Conservation (phyloP, 768 basidiomycete genomes). For the Suillus americanus region DNA sequence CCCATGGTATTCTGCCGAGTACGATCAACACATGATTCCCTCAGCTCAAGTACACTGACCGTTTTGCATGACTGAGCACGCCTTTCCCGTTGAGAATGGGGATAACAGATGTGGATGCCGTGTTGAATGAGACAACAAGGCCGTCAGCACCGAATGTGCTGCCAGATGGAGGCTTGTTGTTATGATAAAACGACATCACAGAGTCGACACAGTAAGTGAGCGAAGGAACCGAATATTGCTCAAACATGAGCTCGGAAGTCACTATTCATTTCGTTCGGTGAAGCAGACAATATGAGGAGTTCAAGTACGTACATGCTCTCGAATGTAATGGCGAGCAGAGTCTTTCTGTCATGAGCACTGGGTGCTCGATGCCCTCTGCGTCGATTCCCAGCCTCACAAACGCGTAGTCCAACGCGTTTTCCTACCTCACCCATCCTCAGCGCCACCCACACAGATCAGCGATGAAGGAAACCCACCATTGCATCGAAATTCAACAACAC, state of each 20-base stretch:
- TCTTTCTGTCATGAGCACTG: conserved; percentile 91
- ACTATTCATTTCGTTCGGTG: conserved; percentile 45
- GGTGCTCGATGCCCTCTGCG: conserved; percentile 73
- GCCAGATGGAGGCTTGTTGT: conserved; percentile 44
- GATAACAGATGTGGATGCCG: conserved; percentile 87
- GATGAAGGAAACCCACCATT: conserved; percentile 60
- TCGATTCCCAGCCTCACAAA: conserved; percentile 87
- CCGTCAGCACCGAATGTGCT: conserved; percentile 63
- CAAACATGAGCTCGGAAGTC: conserved; percentile 95
- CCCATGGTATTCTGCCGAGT: conserved; percentile 87
- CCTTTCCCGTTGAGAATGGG: conserved; percentile 84
- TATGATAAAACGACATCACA: conserved; percentile 90
- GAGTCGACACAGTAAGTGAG: conserved; percentile 88
- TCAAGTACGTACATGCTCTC: conserved; percentile 62
- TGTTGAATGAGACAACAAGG: conserved; percentile 87
- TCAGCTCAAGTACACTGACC: conserved; percentile 45
- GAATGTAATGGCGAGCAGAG: conserved; percentile 88
- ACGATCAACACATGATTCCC: background rate
- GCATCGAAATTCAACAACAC: conserved; percentile 90
- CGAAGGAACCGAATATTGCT: conserved; percentile 84
- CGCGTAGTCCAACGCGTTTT: conserved; percentile 90
- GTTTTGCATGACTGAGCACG: conserved; percentile 80
- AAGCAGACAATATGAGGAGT: background rate
- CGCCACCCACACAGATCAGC: conserved; percentile 2
- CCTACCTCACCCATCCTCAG: conserved; percentile 47